Evolutionary conservation across 2,329 filamentous ascomycete species (phyloP).

Genomic region (Aureobasidium musti): DNA sequence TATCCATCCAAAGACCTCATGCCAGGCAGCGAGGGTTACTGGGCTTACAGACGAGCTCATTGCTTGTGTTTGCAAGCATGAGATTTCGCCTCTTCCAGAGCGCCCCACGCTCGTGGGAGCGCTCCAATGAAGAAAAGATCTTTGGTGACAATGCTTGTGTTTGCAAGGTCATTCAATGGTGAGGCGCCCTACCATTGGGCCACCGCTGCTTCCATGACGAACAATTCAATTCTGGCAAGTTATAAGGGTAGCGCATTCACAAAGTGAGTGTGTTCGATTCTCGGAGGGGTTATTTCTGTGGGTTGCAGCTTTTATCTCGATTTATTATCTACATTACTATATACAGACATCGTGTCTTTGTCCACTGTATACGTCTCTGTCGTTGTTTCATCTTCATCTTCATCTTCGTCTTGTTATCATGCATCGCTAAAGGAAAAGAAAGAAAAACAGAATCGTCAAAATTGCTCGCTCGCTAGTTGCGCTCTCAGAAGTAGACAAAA

Average conservation of each 20-base stretch:
- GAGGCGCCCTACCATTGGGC: slow-evolving; percentile 6
- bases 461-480: slow-evolving; percentile 13
- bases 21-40: neutral
- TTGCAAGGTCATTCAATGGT: neutral
- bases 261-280: neutral
- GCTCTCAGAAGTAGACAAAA: neutral
- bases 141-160: slow-evolving; percentile 10
- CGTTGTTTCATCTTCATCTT: neutral
- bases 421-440: neutral
- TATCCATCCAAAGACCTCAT: neutral
- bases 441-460: neutral
- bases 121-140: neutral
- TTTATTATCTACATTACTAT: neutral
- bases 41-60: neutral
- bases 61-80: neutral
- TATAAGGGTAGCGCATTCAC: neutral
- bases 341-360: neutral
- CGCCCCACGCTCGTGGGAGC: neutral
- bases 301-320: neutral
- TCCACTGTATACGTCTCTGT: neutral
- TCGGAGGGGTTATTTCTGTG: neutral
- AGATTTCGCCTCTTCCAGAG: neutral
- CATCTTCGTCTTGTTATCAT: neutral
- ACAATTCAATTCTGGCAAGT: neutral
- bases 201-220: neutral